phyloP scores from a whole-genome alignment of 768 basidiomycete genomes.

The Termitomyces sp. region DNA sequence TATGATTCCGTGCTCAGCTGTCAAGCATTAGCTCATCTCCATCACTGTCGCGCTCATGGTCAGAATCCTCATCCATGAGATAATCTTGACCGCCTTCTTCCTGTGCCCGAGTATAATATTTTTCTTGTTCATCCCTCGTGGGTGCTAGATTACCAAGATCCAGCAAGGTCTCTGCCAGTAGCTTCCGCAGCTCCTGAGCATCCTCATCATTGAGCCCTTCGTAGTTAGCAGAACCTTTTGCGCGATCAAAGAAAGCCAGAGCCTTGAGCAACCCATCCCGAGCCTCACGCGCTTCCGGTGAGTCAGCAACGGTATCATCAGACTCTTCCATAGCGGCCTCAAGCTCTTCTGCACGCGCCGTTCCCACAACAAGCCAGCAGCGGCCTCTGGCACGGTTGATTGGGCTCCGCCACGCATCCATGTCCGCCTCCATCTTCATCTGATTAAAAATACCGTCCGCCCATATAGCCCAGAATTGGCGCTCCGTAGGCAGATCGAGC shows the following conservation, averaged over 20 bases:
- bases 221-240: slow-evolving; percentile 21
- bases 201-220: slow-evolving; percentile 15
- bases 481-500: slow-evolving; percentile 34
- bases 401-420: slow-evolving; percentile 41
- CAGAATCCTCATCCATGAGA: slow-evolving; percentile 21
- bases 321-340: slow-evolving; percentile 47
- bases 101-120: slow-evolving; percentile 46
- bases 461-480: slow-evolving; percentile 54
- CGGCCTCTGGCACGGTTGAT: slow-evolving; percentile 44
- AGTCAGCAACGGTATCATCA: slow-evolving; percentile 28
- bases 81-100: slow-evolving; percentile 36
- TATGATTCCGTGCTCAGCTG: not conserved
- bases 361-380: slow-evolving; percentile 52
- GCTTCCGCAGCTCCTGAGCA: slow-evolving; percentile 21
- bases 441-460: slow-evolving; percentile 57
- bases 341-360: slow-evolving; percentile 46
- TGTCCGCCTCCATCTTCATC: slow-evolving; percentile 57
- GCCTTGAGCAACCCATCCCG: slow-evolving; percentile 44
- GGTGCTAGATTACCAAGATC: slow-evolving; percentile 54
- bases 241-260: slow-evolving; percentile 35
- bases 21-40: slow-evolving; percentile 16
- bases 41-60: slow-evolving; percentile 13
- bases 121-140: slow-evolving; percentile 42
- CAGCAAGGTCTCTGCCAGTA: slow-evolving; percentile 51
- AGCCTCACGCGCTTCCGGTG: slow-evolving; percentile 50